Percentiles rank a stretch among this genome's conserved stretches.
These are phyloP conservation scores for Suhomyces tanzawaensis DNA, from an alignment of 805 yeast genomes.

Conservation along the genomic window DNA sequence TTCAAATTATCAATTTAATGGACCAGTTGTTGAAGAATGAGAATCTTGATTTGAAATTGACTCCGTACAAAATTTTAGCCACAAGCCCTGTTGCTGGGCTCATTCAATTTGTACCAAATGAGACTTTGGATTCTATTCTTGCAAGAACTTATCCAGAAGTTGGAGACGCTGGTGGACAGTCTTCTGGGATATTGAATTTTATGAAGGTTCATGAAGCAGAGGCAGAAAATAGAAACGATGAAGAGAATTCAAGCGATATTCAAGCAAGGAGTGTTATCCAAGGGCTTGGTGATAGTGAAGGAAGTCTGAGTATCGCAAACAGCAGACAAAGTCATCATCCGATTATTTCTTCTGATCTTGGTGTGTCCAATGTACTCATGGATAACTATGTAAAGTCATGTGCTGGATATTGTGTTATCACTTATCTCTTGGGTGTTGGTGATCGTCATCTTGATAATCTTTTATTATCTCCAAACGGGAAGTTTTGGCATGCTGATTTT, in stretches of 20 bases:
- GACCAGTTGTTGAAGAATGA: constrained; percentile 84
- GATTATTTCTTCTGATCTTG: constrained; percentile 37
- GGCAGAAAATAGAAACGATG: background rate
- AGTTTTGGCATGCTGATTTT: constrained; percentile 96
- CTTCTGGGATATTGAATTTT: constrained; percentile 74
- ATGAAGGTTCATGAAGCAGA: constrained; percentile 48
- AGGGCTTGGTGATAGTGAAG: constrained; percentile 1
- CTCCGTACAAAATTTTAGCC: constrained; percentile 88
- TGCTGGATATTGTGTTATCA: constrained; percentile 97
- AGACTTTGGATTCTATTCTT: constrained; percentile 78
- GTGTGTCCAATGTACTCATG: constrained; percentile 68
- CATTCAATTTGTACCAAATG: constrained; percentile 91
- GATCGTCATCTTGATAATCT: constrained; percentile 94
- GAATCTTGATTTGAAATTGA: constrained; percentile 80
- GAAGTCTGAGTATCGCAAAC: background rate
- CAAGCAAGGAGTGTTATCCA: constrained; percentile 16
- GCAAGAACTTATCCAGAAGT: constrained; percentile 29
- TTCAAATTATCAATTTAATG: constrained; percentile 88
- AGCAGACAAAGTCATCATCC: constrained; percentile 18
- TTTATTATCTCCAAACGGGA: constrained; percentile 72
- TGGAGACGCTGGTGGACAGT: constrained; percentile 13
- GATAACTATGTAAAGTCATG: constrained; percentile 92
- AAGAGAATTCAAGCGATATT: constrained; percentile 20
- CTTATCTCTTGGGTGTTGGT: constrained; percentile 93
- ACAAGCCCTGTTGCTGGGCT: constrained; percentile 91